Conservation (phyloP, 345 rosid genomes). For the Eucalyptus sp. region DNA sequence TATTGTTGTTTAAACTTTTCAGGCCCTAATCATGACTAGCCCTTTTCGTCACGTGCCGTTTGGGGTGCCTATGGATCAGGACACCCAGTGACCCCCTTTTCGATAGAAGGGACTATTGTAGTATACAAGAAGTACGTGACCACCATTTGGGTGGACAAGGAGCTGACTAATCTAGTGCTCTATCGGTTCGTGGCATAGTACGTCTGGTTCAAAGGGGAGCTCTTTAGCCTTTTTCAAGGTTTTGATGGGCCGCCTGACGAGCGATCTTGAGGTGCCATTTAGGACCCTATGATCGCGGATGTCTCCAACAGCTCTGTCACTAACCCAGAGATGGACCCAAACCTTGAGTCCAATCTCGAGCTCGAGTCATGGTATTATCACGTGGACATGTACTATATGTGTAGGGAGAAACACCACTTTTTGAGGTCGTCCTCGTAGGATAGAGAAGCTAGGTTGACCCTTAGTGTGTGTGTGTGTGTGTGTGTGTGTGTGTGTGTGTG, state of each 20-base stretch:
- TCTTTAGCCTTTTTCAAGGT: fast-evolving
- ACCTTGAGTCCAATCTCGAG: fast-evolving
- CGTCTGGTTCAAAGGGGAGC: fast-evolving
- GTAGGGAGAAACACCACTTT: too few relatives aligned
- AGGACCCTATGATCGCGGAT: fast-evolving
- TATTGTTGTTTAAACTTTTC: too few relatives aligned
- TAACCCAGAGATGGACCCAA: fast-evolving
- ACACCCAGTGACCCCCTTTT: too few relatives aligned
- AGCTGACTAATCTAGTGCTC: too few relatives aligned
- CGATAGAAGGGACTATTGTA: fast-evolving
- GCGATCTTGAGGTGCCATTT: fast-evolving
- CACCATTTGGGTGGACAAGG: fast-evolving
- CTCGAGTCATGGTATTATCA: too few relatives aligned
- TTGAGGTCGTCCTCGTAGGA: fast-evolving
- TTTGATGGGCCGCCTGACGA: fast-evolving
- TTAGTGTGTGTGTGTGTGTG: too few relatives aligned
- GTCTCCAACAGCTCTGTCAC: fast-evolving
- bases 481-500: fast-evolving
- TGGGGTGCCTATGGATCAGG: too few relatives aligned
- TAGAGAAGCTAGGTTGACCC: too few relatives aligned
- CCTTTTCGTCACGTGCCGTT: fast-evolving
- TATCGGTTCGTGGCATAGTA: too few relatives aligned
- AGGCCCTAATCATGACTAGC: too few relatives aligned
- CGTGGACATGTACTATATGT: fast-evolving
- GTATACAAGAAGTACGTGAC: too few relatives aligned